Percentiles rank a stretch among this genome's conserved stretches.
These are phyloP conservation scores for Dendrothele bispora DNA, from an alignment of 768 basidiomycete genomes.

Conservation along the genomic window DNA sequence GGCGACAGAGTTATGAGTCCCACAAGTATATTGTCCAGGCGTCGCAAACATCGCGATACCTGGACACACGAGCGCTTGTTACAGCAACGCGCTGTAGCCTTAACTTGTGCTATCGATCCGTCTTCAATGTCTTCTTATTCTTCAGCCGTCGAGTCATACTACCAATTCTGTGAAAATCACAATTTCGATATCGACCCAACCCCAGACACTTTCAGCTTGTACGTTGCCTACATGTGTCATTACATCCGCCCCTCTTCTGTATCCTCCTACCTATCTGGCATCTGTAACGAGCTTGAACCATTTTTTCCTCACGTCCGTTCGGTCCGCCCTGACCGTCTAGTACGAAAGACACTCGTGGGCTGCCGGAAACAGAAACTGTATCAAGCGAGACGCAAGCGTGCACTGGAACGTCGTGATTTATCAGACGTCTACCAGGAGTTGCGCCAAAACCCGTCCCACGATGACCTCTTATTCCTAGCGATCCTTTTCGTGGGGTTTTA, in stretches of 20 bases:
- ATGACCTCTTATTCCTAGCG: too few relatives aligned
- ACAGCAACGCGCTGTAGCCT: conserved; percentile 21
- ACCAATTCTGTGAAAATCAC: conserved; percentile 28
- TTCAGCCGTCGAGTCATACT: conserved; percentile 31
- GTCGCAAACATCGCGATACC: conserved; percentile 32
- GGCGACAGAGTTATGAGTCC: conserved; percentile 22
- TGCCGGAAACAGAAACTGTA: conserved; percentile 19
- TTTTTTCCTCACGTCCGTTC: conserved; percentile 31
- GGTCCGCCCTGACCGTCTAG: conserved; percentile 19
- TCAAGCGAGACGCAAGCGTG: conserved; percentile 23
- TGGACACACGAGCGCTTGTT: conserved; percentile 35
- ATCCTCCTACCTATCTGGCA: conserved; percentile 38
- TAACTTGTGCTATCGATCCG: conserved; percentile 21
- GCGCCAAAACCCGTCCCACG: too few relatives aligned
- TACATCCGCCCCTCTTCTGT: conserved; percentile 37
- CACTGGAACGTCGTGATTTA: too few relatives aligned
- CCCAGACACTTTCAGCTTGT: conserved; percentile 34
- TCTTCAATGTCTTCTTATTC: conserved; percentile 21
- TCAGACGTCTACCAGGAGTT: too few relatives aligned
- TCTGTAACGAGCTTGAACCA: conserved; percentile 35
- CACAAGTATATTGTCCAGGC: neutral
- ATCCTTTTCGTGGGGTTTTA: too few relatives aligned
- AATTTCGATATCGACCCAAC: conserved; percentile 28
- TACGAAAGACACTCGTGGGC: conserved; percentile 28
- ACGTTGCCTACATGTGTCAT: conserved; percentile 31